phyloP scores from a whole-genome alignment of 805 yeast genomes.

The Candida broadrunensis region DNA sequence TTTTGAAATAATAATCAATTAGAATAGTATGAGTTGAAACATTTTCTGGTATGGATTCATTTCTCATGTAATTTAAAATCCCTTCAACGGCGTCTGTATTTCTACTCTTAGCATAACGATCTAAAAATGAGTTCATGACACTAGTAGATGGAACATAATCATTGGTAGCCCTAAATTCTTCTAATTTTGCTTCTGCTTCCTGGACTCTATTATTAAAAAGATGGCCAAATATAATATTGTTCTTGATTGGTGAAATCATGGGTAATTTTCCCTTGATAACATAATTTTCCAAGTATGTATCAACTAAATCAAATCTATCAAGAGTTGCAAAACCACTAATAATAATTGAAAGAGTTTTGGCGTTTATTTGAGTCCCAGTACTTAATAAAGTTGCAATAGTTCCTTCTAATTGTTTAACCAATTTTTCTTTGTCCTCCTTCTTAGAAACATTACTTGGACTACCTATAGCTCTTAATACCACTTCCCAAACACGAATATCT shows the following conservation, averaged over 20 bases:
- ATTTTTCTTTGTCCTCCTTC: constrained; percentile 22
- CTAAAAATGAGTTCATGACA: constrained; percentile 53
- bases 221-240: constrained; percentile 46
- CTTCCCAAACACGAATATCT: constrained; percentile 56
- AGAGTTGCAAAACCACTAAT: constrained; percentile 46
- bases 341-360: constrained; percentile 47
- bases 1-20: constrained; percentile 52
- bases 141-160: constrained; percentile 41
- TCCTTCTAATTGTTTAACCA: constrained; percentile 20
- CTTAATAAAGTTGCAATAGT: constrained; percentile 27
- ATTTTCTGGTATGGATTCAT: constrained; percentile 47
- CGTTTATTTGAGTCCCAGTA: constrained; percentile 35
- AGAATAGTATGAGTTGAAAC: constrained; percentile 61
- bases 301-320: constrained; percentile 40
- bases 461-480: constrained; percentile 49
- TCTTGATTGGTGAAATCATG: constrained; percentile 38
- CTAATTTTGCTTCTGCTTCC: constrained; percentile 44
- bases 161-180: constrained; percentile 27
- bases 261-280: constrained; percentile 17
- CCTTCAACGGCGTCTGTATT: constrained; percentile 49
- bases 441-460: constrained; percentile 22
- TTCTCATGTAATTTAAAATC: constrained; percentile 43
- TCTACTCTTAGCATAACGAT: constrained; percentile 34
- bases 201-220: constrained; percentile 34
- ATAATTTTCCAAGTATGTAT: constrained; percentile 31